Percentiles rank a stretch among this genome's conserved stretches.
These are phyloP conservation scores for Hypoxylon sp. DNA, from an alignment of 2,329 filamentous ascomycete genomes.

Conservation along the genomic window DNA sequence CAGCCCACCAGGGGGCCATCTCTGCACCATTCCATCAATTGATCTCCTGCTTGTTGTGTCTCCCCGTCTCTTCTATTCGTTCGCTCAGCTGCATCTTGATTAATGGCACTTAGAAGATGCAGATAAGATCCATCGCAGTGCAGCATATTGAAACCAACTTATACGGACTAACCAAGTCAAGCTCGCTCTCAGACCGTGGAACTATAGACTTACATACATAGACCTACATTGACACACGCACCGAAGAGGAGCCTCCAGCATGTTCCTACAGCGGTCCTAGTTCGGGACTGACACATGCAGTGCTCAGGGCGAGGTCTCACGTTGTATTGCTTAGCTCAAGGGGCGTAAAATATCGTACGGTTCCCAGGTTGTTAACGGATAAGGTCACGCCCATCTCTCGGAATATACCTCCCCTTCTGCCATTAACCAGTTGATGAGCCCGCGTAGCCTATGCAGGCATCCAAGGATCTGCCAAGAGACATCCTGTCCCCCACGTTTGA, in stretches of 20 bases:
- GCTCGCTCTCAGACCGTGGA: conserved; percentile 9
- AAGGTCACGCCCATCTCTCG: conserved; percentile 34
- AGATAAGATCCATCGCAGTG: conserved; percentile 22
- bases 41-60: conserved; percentile 17
- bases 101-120: conserved; percentile 11
- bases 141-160: conserved; percentile 7
- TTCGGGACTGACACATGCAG: conserved; percentile 25
- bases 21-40: conserved; percentile 29
- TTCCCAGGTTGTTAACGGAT: conserved; percentile 19
- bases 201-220: conserved; percentile 16
- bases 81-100: conserved; percentile 27
- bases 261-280: conserved; percentile 11
- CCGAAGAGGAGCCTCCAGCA: conserved; percentile 23
- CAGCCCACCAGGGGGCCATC: conserved; percentile 27
- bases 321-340: conserved; percentile 26
- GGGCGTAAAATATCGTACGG: conserved; percentile 38
- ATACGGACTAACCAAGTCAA: conserved; percentile 14
- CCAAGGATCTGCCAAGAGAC: conserved; percentile 51
- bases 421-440: conserved; percentile 44
- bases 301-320: conserved; percentile 22
- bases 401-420: conserved; percentile 39
- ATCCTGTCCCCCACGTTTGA: conserved; percentile 42
- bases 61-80: conserved; percentile 28
- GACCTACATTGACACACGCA: conserved; percentile 21
- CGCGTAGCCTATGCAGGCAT: conserved; percentile 47